Conservation (phyloP, 2,329 filamentous ascomycete species). For the Paecilomyces variotii region DNA sequence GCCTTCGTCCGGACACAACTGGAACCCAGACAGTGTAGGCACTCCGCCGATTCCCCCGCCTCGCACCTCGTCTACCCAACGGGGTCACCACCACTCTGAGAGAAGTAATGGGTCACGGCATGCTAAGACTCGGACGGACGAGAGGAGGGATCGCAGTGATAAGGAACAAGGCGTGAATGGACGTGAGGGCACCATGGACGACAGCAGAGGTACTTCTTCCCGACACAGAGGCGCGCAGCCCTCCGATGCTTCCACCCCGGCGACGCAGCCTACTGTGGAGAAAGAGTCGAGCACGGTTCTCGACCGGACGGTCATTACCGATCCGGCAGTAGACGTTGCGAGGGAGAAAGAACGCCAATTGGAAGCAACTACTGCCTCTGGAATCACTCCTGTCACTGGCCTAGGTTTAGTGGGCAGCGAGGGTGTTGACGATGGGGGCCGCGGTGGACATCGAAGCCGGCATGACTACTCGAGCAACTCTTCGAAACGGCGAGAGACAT, state of each 20-base stretch:
- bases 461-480: conserved; percentile 50
- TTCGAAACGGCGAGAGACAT: conserved; percentile 62
- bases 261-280: conserved; percentile 42
- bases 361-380: conserved; percentile 44
- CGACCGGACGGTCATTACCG: conserved; percentile 67
- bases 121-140: conserved; percentile 29
- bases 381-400: conserved; percentile 40
- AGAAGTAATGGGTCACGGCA: conserved; percentile 34
- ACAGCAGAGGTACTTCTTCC: conserved; percentile 31
- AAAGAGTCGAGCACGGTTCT: conserved; percentile 74
- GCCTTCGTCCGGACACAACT: conserved; percentile 19
- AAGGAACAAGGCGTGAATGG: conserved; percentile 31
- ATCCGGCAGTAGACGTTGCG: conserved; percentile 64
- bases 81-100: conserved; percentile 32
- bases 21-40: conserved; percentile 45
- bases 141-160: conserved; percentile 22
- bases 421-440: conserved; percentile 37
- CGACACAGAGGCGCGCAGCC: conserved; percentile 41
- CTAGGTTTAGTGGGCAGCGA: conserved; percentile 44
- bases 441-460: conserved; percentile 34
- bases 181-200: conserved; percentile 36
- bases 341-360: conserved; percentile 63
- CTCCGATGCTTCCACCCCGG: conserved; percentile 27
- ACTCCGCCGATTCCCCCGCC: conserved; percentile 60
- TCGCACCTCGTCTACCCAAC: conserved; percentile 70